phyloP scores from a whole-genome alignment of 768 basidiomycete genomes.

The Termitomyces titanicus region DNA sequence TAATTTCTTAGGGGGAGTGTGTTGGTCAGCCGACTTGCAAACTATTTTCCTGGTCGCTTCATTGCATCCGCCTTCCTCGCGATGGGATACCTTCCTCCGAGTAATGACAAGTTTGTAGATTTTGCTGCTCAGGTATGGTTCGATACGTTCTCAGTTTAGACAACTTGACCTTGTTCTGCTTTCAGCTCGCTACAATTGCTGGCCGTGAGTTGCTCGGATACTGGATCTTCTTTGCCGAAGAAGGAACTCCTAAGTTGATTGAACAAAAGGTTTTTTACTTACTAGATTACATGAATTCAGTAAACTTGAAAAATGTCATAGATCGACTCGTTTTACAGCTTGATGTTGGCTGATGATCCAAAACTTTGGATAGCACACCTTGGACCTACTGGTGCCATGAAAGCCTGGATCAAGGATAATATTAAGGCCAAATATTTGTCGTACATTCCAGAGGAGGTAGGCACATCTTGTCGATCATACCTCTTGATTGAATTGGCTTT shows the following conservation, averaged over 20 bases:
- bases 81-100: constrained; percentile 30
- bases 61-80: constrained; percentile 35
- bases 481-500: not conserved
- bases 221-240: constrained; percentile 32
- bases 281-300: not conserved
- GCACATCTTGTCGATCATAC: not conserved
- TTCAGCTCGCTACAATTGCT: constrained; percentile 15
- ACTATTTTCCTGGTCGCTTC: constrained; percentile 34
- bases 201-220: constrained; percentile 32
- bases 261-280: constrained; percentile 29
- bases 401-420: constrained; percentile 24
- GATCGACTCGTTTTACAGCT: constrained; percentile 35
- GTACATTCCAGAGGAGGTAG: constrained; percentile 26
- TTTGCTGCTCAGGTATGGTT: not conserved
- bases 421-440: constrained; percentile 15
- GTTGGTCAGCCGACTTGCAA: constrained; percentile 30
- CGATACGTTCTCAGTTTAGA: not conserved
- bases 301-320: constrained; percentile 6
- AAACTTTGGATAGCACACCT: constrained; percentile 24
- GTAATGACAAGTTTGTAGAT: constrained; percentile 8
- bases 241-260: constrained; percentile 28
- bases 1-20: constrained; percentile 30
- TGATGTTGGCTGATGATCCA: constrained; percentile 26
- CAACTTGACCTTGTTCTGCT: not conserved
- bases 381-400: constrained; percentile 21